Conservation (phyloP, 108 stramenopile genomes). For the Mediolabrus comicus region DNA sequence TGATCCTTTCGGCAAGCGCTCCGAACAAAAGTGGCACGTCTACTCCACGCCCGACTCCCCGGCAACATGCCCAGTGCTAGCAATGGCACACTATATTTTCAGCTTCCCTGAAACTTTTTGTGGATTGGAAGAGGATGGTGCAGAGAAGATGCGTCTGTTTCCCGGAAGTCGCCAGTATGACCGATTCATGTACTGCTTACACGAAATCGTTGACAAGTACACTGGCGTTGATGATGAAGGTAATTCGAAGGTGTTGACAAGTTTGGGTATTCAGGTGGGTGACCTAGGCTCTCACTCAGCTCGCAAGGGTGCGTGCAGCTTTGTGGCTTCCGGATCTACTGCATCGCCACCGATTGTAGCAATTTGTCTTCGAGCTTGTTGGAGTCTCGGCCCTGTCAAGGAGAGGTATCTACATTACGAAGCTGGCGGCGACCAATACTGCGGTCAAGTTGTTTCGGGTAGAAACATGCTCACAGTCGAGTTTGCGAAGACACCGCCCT, state of each 20-base stretch:
- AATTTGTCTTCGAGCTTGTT: no score
- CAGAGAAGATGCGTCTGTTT: constrained; percentile 5
- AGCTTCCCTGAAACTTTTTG: background rate
- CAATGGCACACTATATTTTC: constrained; percentile 9
- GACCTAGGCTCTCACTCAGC: constrained; percentile 24
- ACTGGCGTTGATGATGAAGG: no score
- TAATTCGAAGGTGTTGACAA: background rate
- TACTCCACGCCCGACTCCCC: constrained; percentile 23
- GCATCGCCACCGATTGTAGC: no score
- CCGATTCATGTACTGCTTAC: constrained; percentile 13
- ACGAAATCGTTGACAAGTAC: background rate
- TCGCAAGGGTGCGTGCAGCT: no score
- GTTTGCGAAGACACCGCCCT: no score
- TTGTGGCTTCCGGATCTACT: no score
- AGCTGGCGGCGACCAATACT: no score
- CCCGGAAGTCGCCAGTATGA: constrained; percentile 5
- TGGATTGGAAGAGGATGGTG: background rate
- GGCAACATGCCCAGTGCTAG: constrained; percentile 14
- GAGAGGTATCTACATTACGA: no score
- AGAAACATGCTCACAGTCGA: no score
- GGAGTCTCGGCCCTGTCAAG: no score
- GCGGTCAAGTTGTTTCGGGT: no score
- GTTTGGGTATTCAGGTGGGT: constrained; percentile 4
- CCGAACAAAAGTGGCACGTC: constrained; percentile 13
- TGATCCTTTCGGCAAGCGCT: constrained; percentile 8